A percentile compares a stretch with the other conserved stretches of the same genome.
phyloP scores from a whole-genome alignment of 1,139 yeast genomes.

The Eremothecium sinecaudum region DNA sequence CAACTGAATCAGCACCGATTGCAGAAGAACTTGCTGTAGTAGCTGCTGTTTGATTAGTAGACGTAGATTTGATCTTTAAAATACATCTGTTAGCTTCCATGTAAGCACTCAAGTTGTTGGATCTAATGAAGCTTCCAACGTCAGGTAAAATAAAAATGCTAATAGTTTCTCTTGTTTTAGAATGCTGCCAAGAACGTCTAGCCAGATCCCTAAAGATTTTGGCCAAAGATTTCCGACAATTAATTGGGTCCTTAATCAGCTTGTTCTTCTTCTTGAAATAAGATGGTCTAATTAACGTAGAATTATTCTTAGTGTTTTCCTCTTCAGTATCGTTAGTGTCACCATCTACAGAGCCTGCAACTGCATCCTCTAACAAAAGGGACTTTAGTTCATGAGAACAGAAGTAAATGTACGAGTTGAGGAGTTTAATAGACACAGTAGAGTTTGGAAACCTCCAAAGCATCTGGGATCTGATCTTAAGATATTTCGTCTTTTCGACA shows the following conservation, averaged over 20 bases:
- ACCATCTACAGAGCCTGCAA: conserved; percentile 16
- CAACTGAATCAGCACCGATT: conserved; percentile 77
- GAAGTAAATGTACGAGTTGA: conserved; percentile 74
- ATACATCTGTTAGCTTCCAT: conserved; percentile 85
- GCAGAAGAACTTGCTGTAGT: conserved; percentile 46
- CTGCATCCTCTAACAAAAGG: conserved; percentile 26
- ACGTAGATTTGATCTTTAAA: conserved; percentile 43
- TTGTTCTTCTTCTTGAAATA: conserved; percentile 25
- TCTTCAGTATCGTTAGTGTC: conserved; percentile 25
- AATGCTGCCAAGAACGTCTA: conserved; percentile 85
- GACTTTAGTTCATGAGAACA: conserved; percentile 50
- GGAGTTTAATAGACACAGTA: conserved; percentile 61
- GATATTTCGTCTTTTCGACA: conserved; percentile 57
- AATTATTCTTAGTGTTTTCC: conserved; percentile 11
- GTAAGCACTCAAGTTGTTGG: conserved; percentile 69
- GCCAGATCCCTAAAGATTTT: conserved; percentile 80
- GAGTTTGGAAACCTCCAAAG: conserved; percentile 80
- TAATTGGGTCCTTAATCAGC: conserved; percentile 30
- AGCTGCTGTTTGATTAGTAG: conserved; percentile 35
- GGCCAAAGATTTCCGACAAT: conserved; percentile 41
- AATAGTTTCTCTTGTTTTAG: conserved; percentile 47
- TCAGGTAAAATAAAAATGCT: conserved; percentile 58
- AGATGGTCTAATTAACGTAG: conserved; percentile 22
- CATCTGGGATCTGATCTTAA: conserved; percentile 76
- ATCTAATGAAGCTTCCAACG: conserved; percentile 60